Base-by-base conservation (phyloP, 495 filamentous ascomycete genomes). In the Pseudoneurospora amorphoporcata region DNA sequence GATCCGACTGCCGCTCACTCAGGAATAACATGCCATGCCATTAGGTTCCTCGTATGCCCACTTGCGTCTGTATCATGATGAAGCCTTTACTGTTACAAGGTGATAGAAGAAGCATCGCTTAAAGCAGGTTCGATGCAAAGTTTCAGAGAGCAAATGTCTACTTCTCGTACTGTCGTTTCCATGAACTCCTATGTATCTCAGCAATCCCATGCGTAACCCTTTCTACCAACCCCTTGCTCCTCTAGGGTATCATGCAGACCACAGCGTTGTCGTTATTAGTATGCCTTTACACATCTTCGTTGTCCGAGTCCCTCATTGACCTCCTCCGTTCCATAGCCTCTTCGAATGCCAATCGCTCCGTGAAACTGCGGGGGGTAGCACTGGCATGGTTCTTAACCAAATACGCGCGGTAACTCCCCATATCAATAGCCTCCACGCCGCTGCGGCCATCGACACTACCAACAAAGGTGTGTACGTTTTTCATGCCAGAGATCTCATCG, bases 401-500 rank as follows among this genome's bases (percentile, higher is more conserved):
- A 43, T 65, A 75, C 74, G 65, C 74, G 14, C 80, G 75, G 73
- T 82, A 86, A 70, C 80, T 84, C 16, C 79, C 81, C 47, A 79
- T 19, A 40, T 79, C 77, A n/a, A 76, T 75, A 9, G 81, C 76
- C 61, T 85, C 84, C 35, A 81, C 74, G 23, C 79, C 83, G 41
- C 75, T 83, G 43, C 80, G 73, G 37, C 80, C 83, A 40, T 84
- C 80, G 16, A 86, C 76, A 45, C 84, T 83, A 1, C 84, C 84
- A 10, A 86, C 81, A 37, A 84, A 84, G 8, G 78, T 79, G 17
- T 80, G 78, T 37, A 86, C 80, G 38, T 85, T 81, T 43, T 82
- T 82, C 81, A 86, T 81, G 68, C 79, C 74, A 0, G 81, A 80
- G 3, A 85, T 85, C 73, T 82, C 80, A 40, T 81, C 84, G 69